Base-by-base conservation (phyloP, 2,329 filamentous ascomycete species). In the Phaeosphaeria sp. region DNA sequence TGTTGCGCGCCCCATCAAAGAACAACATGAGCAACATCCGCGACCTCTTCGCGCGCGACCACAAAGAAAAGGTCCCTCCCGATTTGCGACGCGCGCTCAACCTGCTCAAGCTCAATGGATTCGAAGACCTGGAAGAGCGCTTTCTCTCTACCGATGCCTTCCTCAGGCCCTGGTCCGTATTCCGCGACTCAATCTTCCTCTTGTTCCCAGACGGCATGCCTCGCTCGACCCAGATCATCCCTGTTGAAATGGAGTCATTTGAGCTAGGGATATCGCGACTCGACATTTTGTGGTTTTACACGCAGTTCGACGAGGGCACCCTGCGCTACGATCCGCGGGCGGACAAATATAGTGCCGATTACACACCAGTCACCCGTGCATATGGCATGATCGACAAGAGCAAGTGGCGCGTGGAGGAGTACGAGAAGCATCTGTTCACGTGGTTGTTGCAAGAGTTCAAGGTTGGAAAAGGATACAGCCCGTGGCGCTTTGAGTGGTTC, bases 281-380 rank as follows among this genome's bases (percentile, higher is more conserved):
- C 3, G 71, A 70, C 11, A 58, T 77, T 10, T 47, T 77, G 11
- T 72, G 63, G 65, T 75, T 68, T 52, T 77, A 77, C 54, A 76
- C 70, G 7, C 63, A 66, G 10, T 76, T 65, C 53, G 66, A 74
- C 30, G 64, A 74, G 36, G 71, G 66, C 3, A 22, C 58, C 20
- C 46, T 62, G 20, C 70, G 74, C 7, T 70, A 73, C 48, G 70
- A 75, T 33, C 58, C 69, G 10, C 64, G 61, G 23, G 60, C 58
- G 5, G 63, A 71, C 47, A 50, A 53, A n/a, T 52, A 49, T 22
- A 54, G 58, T 17, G 21, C 27, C 5, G 54, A 60, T 6, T 68
- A 64, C 46, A 64, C 55, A 1, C 25, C 46, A 1, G 63, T 70
- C 36, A 43, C 49, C 2, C 59, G 21, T 21, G 46, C 60, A 5